Conservation (phyloP, 2,329 filamentous ascomycete genomes). For the Cytospora leucostoma region DNA sequence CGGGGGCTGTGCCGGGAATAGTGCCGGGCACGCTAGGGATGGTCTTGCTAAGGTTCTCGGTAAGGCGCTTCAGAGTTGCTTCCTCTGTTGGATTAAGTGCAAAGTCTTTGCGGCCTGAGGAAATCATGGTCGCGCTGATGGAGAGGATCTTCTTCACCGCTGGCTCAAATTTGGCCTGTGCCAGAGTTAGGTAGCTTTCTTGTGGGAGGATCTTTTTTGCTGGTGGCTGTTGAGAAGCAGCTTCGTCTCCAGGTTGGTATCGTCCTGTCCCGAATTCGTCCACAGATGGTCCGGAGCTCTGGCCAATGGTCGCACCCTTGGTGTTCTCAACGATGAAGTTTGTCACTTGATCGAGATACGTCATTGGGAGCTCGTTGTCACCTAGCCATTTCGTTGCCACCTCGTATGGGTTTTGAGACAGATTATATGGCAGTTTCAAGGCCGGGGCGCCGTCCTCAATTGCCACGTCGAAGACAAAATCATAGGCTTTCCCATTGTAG, state of each 20-base stretch:
- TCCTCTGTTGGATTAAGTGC: slow-evolving; percentile 75
- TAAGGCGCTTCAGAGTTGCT: slow-evolving; percentile 59
- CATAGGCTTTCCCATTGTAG: slow-evolving; percentile 84
- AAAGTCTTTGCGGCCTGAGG: slow-evolving; percentile 70
- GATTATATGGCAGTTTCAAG: slow-evolving; percentile 90
- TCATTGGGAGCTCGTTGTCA: slow-evolving; percentile 83
- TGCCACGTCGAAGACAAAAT: slow-evolving; percentile 95
- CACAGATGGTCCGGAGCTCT: slow-evolving; percentile 50
- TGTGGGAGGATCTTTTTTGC: slow-evolving; percentile 71
- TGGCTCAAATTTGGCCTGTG: slow-evolving; percentile 68
- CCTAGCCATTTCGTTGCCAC: slow-evolving; percentile 87
- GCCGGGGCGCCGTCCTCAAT: slow-evolving; percentile 93
- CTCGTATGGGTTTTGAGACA: slow-evolving; percentile 90
- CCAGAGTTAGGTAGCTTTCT: slow-evolving; percentile 75
- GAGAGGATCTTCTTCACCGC: slow-evolving; percentile 77
- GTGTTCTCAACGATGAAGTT: slow-evolving; percentile 92
- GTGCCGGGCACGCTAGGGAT: slow-evolving; percentile 39
- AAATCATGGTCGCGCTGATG: slow-evolving; percentile 72
- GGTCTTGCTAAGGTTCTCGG: slow-evolving; percentile 62
- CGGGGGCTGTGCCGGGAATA: slow-evolving; percentile 15
- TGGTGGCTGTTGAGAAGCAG: slow-evolving; percentile 38
- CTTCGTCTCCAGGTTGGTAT: slow-evolving; percentile 72
- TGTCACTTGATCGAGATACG: slow-evolving; percentile 87
- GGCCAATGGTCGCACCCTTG: slow-evolving; percentile 79
- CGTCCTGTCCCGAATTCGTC: slow-evolving; percentile 79